Evolutionary conservation across 139 green algal species (phyloP), one percentile per base, ranked within the genome.

Genomic region (Tetraselmis chui): DNA sequence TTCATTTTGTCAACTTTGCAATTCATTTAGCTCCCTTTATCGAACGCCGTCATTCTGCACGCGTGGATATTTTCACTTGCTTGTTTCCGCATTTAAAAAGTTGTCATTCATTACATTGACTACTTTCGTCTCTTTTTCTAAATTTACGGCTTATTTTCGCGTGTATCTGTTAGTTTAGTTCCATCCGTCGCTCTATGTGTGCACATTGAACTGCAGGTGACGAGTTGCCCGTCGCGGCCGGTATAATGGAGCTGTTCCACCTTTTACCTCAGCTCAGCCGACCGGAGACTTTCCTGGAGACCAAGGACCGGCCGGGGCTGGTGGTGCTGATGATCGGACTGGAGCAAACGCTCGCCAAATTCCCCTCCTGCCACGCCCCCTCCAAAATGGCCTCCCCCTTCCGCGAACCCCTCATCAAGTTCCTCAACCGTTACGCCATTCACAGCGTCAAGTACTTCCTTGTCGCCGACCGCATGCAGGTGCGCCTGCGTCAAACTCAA

Each of bases 191-290:
- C n/a, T n/a, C n/a, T n/a, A n/a, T n/a, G n/a, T n/a, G n/a, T n/a
- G n/a, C n/a, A n/a, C n/a, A n/a, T n/a, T n/a, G n/a, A n/a, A 18
- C 45, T 67, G 45, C 85, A 0, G 94, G 93, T 27, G 94, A 98
- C 59, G 96, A 98, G 86, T 85, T 91, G 26, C 88, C 93, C 75
- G 89, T 99, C 0, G 95, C 94, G 0, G 92, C 93, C 1, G 90
- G 90, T 28, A 93, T 97, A 29, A 88, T 99, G 58, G 93, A 99
- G 31, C 92, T 99, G 1, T 99, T 98, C 86, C 95, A 98, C 85
- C 92, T 96, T 80, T 90, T 99, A 75, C 97, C 97, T 1, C 83
- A 67, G 85, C 1, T 79, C 87, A n/a, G 93, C 94, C 2, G 85
- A 85, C 22, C 45, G 45, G 45, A 67, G 45, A 94, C 93, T 75